phyloP scores from a whole-genome alignment of 2,329 filamentous ascomycete genomes.

The Blastomyces percursus region DNA sequence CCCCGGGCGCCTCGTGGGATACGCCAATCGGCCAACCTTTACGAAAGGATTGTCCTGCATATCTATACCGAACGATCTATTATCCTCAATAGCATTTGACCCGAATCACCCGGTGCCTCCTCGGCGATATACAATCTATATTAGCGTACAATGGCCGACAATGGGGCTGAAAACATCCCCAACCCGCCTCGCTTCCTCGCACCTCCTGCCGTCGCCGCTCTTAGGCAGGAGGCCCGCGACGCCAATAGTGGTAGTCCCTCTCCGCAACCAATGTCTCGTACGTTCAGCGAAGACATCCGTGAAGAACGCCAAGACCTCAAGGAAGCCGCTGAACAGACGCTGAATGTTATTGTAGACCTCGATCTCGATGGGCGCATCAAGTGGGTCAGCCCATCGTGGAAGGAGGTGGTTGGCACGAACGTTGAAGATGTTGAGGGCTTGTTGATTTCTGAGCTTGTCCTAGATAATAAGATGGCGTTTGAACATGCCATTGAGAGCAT shows the following conservation, averaged over 20 bases:
- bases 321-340: constrained; percentile 87
- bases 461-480: constrained; percentile 72
- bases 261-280: constrained; percentile 41
- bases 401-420: constrained; percentile 75
- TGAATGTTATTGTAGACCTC: constrained; percentile 93
- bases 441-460: constrained; percentile 67
- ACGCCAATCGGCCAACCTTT: not conserved
- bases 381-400: constrained; percentile 96
- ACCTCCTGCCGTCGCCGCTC: constrained; percentile 34
- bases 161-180: constrained; percentile 25
- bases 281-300: constrained; percentile 78
- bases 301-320: constrained; percentile 89
- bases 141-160: constrained; percentile 28
- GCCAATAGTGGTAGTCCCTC: constrained; percentile 15
- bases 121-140: not conserved
- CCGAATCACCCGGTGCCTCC: not conserved
- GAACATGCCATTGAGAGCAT: constrained; percentile 75
- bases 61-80: not conserved
- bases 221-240: constrained; percentile 34
- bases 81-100: not conserved
- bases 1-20: not conserved
- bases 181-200: constrained; percentile 28
- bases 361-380: constrained; percentile 81
- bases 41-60: not conserved
- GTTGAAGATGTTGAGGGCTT: constrained; percentile 62